Conservation (phyloP, 1,284 basidiomycete genomes). For the Phellopilus nigrolimitatus region DNA sequence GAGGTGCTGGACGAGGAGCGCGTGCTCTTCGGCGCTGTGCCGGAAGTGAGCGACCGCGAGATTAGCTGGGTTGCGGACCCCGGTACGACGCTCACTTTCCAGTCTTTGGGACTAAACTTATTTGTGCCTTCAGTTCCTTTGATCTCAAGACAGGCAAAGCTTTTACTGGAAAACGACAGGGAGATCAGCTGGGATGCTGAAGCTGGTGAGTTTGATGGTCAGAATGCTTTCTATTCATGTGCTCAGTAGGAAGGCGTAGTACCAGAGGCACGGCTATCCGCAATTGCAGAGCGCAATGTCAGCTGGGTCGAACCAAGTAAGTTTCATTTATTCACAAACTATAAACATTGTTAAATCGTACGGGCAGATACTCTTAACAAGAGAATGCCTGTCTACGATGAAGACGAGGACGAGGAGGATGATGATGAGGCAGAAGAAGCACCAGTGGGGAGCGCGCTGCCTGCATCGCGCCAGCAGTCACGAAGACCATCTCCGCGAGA, state of each 20-base stretch:
- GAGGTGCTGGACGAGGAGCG: slow-evolving; percentile 62
- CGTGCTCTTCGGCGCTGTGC: slow-evolving; percentile 38
- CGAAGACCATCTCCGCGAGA: slow-evolving; percentile 43
- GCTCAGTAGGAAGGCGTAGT: slow-evolving; percentile 29
- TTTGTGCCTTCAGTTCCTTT: slow-evolving; percentile 4
- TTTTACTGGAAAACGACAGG: slow-evolving; percentile 34
- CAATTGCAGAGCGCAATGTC: slow-evolving; percentile 6
- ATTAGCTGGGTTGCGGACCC: slow-evolving; percentile 73
- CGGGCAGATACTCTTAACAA: slow-evolving; percentile 4
- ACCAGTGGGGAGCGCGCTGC: slow-evolving; percentile 20
- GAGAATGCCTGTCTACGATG: slow-evolving; percentile 54
- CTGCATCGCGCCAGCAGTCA: slow-evolving; percentile 35
- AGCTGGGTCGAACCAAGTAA: slow-evolving; percentile 19
- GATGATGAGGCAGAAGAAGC: slow-evolving; percentile 28
- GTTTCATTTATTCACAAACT: not conserved
- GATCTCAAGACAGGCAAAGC: not conserved
- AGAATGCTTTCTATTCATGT: slow-evolving; percentile 15
- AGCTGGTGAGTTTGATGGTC: slow-evolving; percentile 43
- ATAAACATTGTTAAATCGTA: not conserved
- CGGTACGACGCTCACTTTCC: slow-evolving; percentile 38
- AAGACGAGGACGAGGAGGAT: slow-evolving; percentile 34
- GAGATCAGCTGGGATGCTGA: slow-evolving; percentile 74
- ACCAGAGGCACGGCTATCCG: slow-evolving; percentile 35
- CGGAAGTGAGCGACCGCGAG: slow-evolving; percentile 41
- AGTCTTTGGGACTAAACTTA: slow-evolving; percentile 11